These are phyloP conservation scores for Coix lacrymajobi DNA, from an alignment of 176 grass and related monocot species.

Conservation along the genomic window DNA sequence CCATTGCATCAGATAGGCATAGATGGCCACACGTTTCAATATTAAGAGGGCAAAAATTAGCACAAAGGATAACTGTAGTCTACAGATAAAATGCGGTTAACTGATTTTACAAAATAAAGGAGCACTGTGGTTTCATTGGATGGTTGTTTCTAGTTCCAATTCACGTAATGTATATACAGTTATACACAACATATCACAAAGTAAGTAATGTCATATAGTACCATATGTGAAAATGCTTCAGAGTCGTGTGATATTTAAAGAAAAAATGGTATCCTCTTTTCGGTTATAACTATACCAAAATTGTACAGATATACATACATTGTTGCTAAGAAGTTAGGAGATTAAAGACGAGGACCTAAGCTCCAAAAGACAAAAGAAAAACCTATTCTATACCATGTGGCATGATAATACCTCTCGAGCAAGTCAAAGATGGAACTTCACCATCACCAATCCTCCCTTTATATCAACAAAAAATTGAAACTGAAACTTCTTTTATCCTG, in stretches of 20 bases:
- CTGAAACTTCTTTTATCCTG: not conserved
- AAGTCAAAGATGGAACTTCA: not conserved
- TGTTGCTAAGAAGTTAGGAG: conserved; percentile 23
- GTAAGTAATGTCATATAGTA: not conserved
- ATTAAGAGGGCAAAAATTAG: not conserved
- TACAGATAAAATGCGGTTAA: not conserved
- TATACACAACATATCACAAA: not conserved
- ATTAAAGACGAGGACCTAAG: not conserved
- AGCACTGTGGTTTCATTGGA: not conserved
- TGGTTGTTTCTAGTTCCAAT: not conserved
- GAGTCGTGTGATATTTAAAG: not conserved
- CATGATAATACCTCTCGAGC: conserved; percentile 15
- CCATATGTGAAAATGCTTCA: not conserved
- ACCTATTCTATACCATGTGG: conserved; percentile 31
- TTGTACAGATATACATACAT: conserved; percentile 42
- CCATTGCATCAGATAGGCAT: not conserved
- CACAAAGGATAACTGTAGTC: not conserved
- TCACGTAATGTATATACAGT: not conserved
- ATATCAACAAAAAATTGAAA: not conserved
- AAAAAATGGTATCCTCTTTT: not conserved
- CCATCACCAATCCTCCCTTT: not conserved
- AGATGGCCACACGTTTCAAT: not conserved
- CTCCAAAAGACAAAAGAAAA: conserved; percentile 29
- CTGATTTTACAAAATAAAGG: not conserved
- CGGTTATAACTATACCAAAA: conserved; percentile 22